Evolutionary conservation across 2,329 filamentous ascomycete species (phyloP).

Genomic region (Exutisphaerella laricina): DNA sequence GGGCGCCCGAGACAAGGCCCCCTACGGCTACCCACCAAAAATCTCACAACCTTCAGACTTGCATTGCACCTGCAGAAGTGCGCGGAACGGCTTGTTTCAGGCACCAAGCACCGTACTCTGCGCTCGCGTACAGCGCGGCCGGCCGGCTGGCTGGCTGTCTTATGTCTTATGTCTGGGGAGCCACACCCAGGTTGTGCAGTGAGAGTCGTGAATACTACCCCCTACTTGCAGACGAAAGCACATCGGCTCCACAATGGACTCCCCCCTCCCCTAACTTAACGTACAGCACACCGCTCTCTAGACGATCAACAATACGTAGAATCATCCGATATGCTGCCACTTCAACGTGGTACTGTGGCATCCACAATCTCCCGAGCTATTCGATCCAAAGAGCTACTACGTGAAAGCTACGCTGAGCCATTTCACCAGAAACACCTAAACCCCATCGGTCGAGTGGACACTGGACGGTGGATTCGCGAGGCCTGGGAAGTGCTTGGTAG

Average conservation of each 20-base stretch:
- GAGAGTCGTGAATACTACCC: too few relatives aligned
- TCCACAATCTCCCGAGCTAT: not conserved
- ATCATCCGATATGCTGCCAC: slow-evolving; percentile 1
- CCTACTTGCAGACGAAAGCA: too few relatives aligned
- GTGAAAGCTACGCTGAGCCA: not conserved
- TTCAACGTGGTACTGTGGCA: too few relatives aligned
- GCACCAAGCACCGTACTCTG: too few relatives aligned
- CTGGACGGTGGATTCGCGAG: not conserved
- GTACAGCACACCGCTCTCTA: slow-evolving; percentile 3
- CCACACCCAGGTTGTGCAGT: too few relatives aligned
- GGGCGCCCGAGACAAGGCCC: too few relatives aligned
- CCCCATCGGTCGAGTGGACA: not conserved
- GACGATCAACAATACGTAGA: not conserved
- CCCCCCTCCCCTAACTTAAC: too few relatives aligned
- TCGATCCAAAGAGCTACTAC: not conserved
- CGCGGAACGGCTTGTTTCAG: not conserved
- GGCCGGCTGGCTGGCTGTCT: too few relatives aligned
- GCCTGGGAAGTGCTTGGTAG: too few relatives aligned
- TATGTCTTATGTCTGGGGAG: too few relatives aligned
- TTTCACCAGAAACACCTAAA: not conserved
- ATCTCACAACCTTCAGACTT: not conserved
- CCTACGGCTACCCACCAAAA: too few relatives aligned
- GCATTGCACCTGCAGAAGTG: slow-evolving; percentile 1
- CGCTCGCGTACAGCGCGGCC: too few relatives aligned
- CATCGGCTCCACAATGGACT: not conserved